These are phyloP conservation scores for Sapria himalayana DNA, from an alignment of 345 rosid genomes.

Conservation along the genomic window DNA sequence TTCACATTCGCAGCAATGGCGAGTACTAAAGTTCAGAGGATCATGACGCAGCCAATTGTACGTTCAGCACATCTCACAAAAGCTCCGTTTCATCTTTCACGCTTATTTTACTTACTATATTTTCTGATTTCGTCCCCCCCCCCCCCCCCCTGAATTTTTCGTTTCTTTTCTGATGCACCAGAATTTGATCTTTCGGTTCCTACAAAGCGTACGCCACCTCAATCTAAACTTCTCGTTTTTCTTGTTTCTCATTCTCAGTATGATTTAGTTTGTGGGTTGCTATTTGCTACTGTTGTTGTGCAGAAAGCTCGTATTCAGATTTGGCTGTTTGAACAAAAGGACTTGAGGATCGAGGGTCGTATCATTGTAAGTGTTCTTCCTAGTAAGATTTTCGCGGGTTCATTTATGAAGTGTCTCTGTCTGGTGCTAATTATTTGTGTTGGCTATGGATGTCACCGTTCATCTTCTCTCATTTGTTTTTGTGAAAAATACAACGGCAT, in stretches of 20 bases:
- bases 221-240: neutral
- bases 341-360: conserved; percentile 71
- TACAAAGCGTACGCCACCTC: conserved; percentile 51
- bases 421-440: too few species aligned
- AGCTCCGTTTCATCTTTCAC: neutral
- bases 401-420: too few species aligned
- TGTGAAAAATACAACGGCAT: too few species aligned
- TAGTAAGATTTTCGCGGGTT: conserved; percentile 81
- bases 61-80: neutral
- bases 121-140: neutral
- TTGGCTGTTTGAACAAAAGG: conserved; percentile 97
- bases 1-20: conserved; percentile 40
- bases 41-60: conserved; percentile 76
- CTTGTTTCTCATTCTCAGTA: neutral
- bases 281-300: neutral
- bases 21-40: conserved; percentile 71
- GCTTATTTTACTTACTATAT: neutral
- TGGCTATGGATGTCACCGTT: too few species aligned
- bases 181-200: conserved; percentile 93
- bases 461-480: too few species aligned
- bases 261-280: neutral
- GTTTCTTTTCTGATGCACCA: too few species aligned
- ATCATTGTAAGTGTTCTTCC: conserved; percentile 24
- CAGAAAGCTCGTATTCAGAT: conserved; percentile 96
- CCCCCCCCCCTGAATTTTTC: too few species aligned